A percentile compares a stretch with the other conserved stretches of the same genome.
These are phyloP conservation scores for Litsea cubeba DNA, from an alignment of 164 flowering plant species.

Conservation along the genomic window DNA sequence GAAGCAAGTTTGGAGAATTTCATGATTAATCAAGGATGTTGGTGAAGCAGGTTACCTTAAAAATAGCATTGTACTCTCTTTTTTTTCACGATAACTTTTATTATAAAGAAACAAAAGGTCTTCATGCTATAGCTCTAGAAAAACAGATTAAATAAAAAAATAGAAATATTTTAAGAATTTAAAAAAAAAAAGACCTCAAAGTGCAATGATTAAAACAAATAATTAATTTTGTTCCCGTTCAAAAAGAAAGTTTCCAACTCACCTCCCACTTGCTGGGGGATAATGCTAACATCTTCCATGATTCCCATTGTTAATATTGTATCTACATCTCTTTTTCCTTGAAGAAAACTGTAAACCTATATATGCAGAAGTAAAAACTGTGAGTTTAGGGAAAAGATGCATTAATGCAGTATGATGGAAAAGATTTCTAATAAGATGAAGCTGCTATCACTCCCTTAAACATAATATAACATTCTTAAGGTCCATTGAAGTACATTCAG, in stretches of 20 bases:
- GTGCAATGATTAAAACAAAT: too few species aligned
- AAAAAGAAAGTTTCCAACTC: slow-evolving; percentile 10
- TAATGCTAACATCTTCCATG: slow-evolving; percentile 96
- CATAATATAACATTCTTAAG: background rate
- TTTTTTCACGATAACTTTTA: too few species aligned
- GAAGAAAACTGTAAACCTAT: slow-evolving; percentile 93
- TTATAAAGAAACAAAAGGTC: too few species aligned
- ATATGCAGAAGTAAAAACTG: slow-evolving; percentile 2
- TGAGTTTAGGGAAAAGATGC: background rate
- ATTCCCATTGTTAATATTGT: slow-evolving; percentile 91
- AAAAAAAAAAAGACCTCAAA: background rate
- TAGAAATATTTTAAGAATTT: background rate
- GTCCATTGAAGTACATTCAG: too few species aligned
- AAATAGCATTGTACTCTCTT: too few species aligned
- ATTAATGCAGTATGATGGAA: background rate
- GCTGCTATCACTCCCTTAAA: background rate
- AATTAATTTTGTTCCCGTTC: background rate
- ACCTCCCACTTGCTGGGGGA: slow-evolving; percentile 98
- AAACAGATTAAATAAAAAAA: background rate
- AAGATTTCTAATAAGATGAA: background rate
- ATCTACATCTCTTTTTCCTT: slow-evolving; percentile 93
- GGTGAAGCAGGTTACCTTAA: too few species aligned
- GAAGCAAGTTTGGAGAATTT: too few species aligned
- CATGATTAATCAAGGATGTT: too few species aligned
- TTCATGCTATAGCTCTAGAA: background rate